These are phyloP conservation scores for Balakata baccata DNA, from an alignment of 345 rosid genomes.

Conservation along the genomic window DNA sequence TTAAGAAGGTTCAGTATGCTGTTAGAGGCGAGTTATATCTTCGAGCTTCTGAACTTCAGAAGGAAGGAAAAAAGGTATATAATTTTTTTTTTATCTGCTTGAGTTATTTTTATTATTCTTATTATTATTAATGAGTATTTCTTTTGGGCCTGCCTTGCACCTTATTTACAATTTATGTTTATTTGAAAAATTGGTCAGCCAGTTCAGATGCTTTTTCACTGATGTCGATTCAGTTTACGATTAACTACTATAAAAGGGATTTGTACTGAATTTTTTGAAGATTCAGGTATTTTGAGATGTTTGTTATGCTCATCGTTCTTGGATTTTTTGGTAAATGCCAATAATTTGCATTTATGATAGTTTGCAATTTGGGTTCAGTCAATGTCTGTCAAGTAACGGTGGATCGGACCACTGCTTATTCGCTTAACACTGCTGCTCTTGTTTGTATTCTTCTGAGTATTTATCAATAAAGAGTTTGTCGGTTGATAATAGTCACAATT, in stretches of 20 bases:
- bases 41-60: slow-evolving; percentile 99
- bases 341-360: neutral
- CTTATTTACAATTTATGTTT: neutral
- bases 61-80: slow-evolving; percentile 93
- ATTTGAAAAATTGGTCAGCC: neutral
- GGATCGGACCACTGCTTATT: neutral
- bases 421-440: neutral
- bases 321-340: too few relatives aligned
- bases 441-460: neutral
- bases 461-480: neutral
- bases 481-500: neutral
- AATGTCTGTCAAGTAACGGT: neutral
- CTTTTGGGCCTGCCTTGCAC: neutral
- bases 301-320: neutral
- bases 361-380: neutral
- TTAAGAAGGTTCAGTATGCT: slow-evolving; percentile 93
- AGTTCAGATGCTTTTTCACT: neutral
- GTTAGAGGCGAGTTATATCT: slow-evolving; percentile 96
- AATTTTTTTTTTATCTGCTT: neutral
- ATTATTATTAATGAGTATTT: neutral
- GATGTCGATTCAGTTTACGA: neutral
- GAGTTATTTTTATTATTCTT: neutral
- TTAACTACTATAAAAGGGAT: slow-evolving; percentile 1
- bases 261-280: neutral
- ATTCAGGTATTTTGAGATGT: neutral